Conservation (phyloP, 2,329 filamentous ascomycete genomes). For the Aspergillus sclerotialis region DNA sequence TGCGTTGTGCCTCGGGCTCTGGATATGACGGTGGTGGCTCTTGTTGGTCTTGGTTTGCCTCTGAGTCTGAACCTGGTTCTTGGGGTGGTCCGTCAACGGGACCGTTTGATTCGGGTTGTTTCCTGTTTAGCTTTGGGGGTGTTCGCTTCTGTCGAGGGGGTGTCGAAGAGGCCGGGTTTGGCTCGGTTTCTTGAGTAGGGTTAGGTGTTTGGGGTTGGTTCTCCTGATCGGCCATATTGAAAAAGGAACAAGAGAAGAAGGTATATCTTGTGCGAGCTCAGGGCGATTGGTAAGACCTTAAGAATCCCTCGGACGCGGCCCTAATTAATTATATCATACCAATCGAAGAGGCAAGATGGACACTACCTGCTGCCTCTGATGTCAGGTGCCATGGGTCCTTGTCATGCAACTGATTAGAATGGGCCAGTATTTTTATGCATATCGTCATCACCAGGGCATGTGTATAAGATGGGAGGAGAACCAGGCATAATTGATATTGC, state of each 20-base stretch:
- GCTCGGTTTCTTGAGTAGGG: slow-evolving; percentile 6
- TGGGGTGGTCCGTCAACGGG: slow-evolving; percentile 40
- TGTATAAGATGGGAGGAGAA: too few species aligned
- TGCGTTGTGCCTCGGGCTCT: slow-evolving; percentile 32
- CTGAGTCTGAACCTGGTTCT: slow-evolving; percentile 17
- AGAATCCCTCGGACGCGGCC: too few species aligned
- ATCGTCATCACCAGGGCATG: too few species aligned
- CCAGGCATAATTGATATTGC: background rate
- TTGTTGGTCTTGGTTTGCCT: too few species aligned
- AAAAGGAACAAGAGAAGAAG: slow-evolving; percentile 9
- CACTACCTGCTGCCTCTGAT: slow-evolving; percentile 16
- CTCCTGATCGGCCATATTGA: slow-evolving; percentile 25
- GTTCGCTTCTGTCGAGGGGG: slow-evolving; percentile 14
- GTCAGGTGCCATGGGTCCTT: slow-evolving; percentile 12
- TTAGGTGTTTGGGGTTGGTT: slow-evolving; percentile 9
- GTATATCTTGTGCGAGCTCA: slow-evolving; percentile 4
- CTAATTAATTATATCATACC: background rate
- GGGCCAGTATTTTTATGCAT: too few species aligned
- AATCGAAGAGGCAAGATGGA: background rate
- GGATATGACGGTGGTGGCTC: too few species aligned
- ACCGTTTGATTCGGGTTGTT: slow-evolving; percentile 15
- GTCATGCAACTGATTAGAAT: background rate
- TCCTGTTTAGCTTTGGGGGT: slow-evolving; percentile 25
- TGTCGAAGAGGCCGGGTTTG: background rate
- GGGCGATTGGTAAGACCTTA: too few species aligned